Evolutionary conservation across 805 yeast species (phyloP), one percentile per base, ranked within the genome.

Genomic region (Hanseniaspora lindneri): DNA sequence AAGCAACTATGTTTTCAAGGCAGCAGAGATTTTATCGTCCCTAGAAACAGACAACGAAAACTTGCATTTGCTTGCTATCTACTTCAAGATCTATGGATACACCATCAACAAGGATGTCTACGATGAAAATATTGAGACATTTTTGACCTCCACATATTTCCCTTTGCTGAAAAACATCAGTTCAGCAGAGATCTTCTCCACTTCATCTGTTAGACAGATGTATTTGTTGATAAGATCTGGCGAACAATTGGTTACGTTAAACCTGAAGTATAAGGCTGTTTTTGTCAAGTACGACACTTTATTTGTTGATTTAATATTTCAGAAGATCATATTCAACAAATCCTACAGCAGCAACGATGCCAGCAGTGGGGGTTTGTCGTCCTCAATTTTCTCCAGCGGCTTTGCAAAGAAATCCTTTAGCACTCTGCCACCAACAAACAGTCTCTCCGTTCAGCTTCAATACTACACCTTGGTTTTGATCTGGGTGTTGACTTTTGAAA

Each of bases 401-500:
- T 25, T 36, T 23, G 25, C 39, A 3, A 44, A 28, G 20, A 44
- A 29, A n/a, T 36, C 36, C 9, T 17, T 39, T n/a, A 17, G 14
- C 10, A 17, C 47, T 7, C 25, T 44, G 13, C 48, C 48, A 17
- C 51, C 51, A 47, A 57, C 70, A 28, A 65, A 60, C 52, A 65
- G 66, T 51, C 63, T 73, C 33, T 79, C 77, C 51, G 72, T 88
- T 53, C 98, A 92, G 68, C 73, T 86, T 56, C 87, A 82, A 62
- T 92, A 92, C 66, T 76, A 83, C 58, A 71, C 80, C 5, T 72
- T 89, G 54, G 71, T 92, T 60, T 71, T 80, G 20, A 69, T 85
- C 41, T 92, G 98, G 98, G 70, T 87, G 47, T 69, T 86, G 53
- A 77, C 95, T 3, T 92, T 89, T 67, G 80, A 76, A 61, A 63